These are phyloP conservation scores for Exophiala sp. DNA, from an alignment of 2,329 filamentous ascomycete genomes.

Conservation along the genomic window DNA sequence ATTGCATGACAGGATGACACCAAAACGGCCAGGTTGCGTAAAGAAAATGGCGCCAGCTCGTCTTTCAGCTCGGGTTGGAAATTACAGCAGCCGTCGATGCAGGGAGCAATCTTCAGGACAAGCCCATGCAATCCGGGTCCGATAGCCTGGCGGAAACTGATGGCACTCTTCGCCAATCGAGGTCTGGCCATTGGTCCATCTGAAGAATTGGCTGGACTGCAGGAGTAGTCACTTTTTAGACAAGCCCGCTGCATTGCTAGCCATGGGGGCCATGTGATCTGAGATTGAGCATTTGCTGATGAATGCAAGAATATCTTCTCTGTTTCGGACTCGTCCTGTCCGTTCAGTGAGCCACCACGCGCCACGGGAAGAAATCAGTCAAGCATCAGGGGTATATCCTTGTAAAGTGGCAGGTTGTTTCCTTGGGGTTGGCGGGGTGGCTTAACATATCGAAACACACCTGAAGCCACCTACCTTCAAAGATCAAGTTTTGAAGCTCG, in stretches of 20 bases:
- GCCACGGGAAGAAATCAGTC: no score
- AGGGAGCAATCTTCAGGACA: neutral
- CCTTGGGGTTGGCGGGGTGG: neutral
- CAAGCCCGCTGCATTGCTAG: neutral
- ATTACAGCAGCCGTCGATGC: neutral
- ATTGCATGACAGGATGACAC: slow-evolving; percentile 20
- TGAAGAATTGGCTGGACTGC: neutral
- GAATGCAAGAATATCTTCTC: no score
- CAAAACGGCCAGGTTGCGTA: slow-evolving; percentile 4
- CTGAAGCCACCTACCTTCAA: no score
- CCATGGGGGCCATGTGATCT: neutral
- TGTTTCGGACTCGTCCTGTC: neutral
- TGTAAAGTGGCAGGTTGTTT: neutral
- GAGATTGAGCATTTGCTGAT: neutral
- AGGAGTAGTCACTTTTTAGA: neutral
- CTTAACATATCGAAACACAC: neutral
- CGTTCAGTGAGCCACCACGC: no score
- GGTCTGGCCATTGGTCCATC: neutral
- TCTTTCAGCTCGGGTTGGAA: neutral
- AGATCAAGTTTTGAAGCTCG: no score
- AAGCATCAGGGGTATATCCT: neutral
- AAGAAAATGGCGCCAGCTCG: neutral
- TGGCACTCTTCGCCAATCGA: neutral
- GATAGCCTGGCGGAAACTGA: neutral
- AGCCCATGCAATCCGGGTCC: neutral